Percentiles rank a stretch among this genome's conserved stretches.
Conservation (phyloP, 2,329 filamentous ascomycete genomes). For the Tolypocladium paradoxum region DNA sequence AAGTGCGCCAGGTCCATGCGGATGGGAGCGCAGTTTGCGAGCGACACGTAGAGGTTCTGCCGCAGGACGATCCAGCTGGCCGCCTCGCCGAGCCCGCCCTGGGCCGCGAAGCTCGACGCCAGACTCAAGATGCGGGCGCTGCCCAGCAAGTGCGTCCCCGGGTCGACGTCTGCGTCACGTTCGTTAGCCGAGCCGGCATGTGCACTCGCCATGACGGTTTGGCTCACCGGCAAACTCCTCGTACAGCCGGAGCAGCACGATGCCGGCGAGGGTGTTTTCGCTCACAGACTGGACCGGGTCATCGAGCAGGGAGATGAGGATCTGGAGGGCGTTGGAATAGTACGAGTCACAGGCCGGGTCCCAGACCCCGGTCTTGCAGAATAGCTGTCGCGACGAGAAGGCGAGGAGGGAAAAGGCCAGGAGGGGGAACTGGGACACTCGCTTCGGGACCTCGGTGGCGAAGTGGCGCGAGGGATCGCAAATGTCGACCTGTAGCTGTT, state of each 20-base stretch:
- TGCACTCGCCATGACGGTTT: no score
- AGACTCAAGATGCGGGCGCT: slow-evolving; percentile 15
- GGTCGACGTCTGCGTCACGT: slow-evolving; percentile 11
- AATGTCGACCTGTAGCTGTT: slow-evolving; percentile 23
- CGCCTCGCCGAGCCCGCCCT: slow-evolving; percentile 27
- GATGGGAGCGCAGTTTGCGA: slow-evolving; percentile 26
- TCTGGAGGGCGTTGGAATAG: slow-evolving; percentile 27
- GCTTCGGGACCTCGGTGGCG: slow-evolving; percentile 26
- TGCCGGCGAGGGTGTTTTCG: slow-evolving; percentile 27
- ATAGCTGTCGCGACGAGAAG: slow-evolving; percentile 13
- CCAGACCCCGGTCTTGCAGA: slow-evolving; percentile 6
- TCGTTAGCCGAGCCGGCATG: no score
- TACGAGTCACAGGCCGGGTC: slow-evolving; percentile 25
- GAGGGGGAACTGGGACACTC: slow-evolving; percentile 26
- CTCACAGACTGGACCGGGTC: slow-evolving; percentile 21
- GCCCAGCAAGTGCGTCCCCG: slow-evolving; percentile 15
- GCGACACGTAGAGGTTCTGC: slow-evolving; percentile 36
- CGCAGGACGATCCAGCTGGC: slow-evolving; percentile 36
- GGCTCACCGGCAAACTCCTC: slow-evolving; percentile 26
- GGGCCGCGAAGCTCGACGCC: slow-evolving; percentile 14
- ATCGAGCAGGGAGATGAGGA: slow-evolving; percentile 25
- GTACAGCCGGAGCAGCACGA: slow-evolving; percentile 25
- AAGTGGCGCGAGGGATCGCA: slow-evolving; percentile 30
- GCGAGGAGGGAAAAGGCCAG: slow-evolving; percentile 19
- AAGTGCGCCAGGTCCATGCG: slow-evolving; percentile 25